phyloP scores from a whole-genome alignment of 257 asterid genomes.

The Schizonepeta tenuifolia region DNA sequence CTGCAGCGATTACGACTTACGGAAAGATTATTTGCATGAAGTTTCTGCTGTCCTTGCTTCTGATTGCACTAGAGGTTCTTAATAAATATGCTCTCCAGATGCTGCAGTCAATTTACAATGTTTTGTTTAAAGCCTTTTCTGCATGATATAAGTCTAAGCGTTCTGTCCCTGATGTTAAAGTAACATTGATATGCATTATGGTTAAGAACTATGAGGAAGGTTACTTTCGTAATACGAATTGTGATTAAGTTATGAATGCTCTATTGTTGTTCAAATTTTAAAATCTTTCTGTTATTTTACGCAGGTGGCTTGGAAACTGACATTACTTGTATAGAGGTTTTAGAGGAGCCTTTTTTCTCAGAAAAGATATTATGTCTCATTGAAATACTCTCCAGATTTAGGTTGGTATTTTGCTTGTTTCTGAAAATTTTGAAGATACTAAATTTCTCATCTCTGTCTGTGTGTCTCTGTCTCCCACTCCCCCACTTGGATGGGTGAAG shows the following conservation, averaged over 20 bases:
- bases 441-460: constrained; percentile 5
- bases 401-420: constrained; percentile 51
- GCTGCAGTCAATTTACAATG: neutral
- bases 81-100: constrained; percentile 10
- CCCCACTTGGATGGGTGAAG: neutral
- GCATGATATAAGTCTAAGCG: constrained; percentile 5
- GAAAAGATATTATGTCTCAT: constrained; percentile 74
- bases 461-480: neutral
- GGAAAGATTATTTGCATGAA: constrained; percentile 59
- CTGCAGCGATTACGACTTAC: constrained; percentile 50
- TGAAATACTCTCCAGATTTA: constrained; percentile 65
- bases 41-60: constrained; percentile 61
- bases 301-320: constrained; percentile 67
- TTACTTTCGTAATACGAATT: neutral
- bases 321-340: constrained; percentile 58
- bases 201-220: neutral
- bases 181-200: neutral
- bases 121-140: constrained; percentile 20
- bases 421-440: neutral
- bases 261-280: constrained; percentile 18
- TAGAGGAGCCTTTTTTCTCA: constrained; percentile 83
- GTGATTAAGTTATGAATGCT: neutral
- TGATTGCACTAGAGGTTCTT: constrained; percentile 64
- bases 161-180: constrained; percentile 21
- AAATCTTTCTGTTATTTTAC: constrained; percentile 23